Conservation (phyloP, 1,284 basidiomycete genomes). For the Dichomitus squalens region DNA sequence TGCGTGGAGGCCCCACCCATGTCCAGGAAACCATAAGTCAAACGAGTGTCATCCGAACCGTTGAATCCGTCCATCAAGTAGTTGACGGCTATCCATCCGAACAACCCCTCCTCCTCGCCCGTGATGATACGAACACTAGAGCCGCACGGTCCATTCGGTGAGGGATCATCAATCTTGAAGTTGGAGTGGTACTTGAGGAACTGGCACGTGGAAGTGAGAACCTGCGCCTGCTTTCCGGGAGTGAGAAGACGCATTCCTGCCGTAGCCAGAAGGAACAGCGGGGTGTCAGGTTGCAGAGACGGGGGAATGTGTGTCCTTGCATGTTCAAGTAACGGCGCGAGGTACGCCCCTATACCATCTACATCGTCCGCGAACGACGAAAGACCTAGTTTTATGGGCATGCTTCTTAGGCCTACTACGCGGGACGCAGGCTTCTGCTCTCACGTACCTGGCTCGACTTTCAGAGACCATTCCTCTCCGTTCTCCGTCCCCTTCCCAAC, state of each 20-base stretch:
- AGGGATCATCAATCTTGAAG: conserved; percentile 71
- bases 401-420: neutral
- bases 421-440: neutral
- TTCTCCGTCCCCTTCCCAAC: conserved; percentile 90
- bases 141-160: conserved; percentile 76
- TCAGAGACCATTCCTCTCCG: conserved; percentile 86
- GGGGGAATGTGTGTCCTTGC: conserved; percentile 86
- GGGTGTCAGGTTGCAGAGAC: conserved; percentile 80
- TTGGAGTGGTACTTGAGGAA: conserved; percentile 76
- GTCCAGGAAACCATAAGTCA: conserved; percentile 97
- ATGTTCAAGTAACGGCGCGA: conserved; percentile 84
- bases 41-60: conserved; percentile 57
- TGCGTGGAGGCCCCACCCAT: conserved; percentile 99
- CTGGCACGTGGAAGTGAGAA: conserved; percentile 78
- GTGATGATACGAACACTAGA: conserved; percentile 93
- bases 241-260: conserved; percentile 95
- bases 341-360: conserved; percentile 72
- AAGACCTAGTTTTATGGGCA: conserved; percentile 59
- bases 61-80: conserved; percentile 98
- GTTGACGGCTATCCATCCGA: conserved; percentile 99
- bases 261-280: conserved; percentile 93
- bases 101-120: conserved; percentile 97
- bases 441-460: conserved; percentile 89
- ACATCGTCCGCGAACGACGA: conserved; percentile 81
- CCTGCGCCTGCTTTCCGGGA: conserved; percentile 65